These are phyloP conservation scores for Paspalum vaginatum DNA, from an alignment of 176 grass and related monocot genomes.

Conservation along the genomic window DNA sequence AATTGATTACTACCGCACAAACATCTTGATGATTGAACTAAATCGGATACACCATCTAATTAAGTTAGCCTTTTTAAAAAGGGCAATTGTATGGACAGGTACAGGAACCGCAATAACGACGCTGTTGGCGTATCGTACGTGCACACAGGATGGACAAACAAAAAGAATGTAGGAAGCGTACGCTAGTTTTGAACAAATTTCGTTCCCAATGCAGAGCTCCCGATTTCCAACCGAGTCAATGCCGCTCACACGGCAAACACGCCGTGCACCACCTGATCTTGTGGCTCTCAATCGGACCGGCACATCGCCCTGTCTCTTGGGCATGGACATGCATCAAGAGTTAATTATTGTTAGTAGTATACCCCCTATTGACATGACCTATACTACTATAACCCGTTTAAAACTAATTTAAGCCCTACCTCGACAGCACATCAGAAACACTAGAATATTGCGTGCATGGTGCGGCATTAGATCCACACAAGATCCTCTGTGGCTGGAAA, in stretches of 20 bases:
- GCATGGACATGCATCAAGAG: constrained; percentile 13
- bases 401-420: constrained; percentile 23
- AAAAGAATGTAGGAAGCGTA: constrained; percentile 5
- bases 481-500: constrained; percentile 35
- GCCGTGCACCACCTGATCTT: constrained; percentile 21
- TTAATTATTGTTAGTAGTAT: neutral
- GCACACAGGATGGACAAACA: neutral
- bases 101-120: neutral
- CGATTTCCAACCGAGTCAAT: constrained; percentile 55
- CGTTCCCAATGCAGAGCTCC: constrained; percentile 41
- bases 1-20: neutral
- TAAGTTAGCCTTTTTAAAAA: neutral
- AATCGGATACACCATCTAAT: neutral
- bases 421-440: constrained; percentile 10
- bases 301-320: constrained; percentile 47
- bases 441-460: constrained; percentile 1
- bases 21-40: too few species aligned
- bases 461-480: constrained; percentile 21
- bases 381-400: neutral
- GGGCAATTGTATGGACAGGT: neutral
- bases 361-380: neutral
- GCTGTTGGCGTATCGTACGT: neutral
- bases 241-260: constrained; percentile 42
- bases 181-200: constrained; percentile 35
- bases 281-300: constrained; percentile 19